Evolutionary conservation across 441 rosid species (phyloP).

Genomic region (Capsella rubella): DNA sequence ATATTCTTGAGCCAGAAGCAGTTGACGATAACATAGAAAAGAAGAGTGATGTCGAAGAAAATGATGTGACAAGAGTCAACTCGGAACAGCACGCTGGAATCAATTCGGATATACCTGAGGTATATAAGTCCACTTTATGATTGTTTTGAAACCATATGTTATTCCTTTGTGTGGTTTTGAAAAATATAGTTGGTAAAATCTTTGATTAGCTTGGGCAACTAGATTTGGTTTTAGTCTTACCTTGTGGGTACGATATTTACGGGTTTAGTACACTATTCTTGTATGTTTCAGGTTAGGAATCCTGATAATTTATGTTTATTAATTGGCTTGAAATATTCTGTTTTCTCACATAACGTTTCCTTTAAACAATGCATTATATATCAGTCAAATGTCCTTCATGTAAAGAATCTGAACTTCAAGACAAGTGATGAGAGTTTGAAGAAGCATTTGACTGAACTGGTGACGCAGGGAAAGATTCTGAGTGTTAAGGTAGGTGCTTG

Average conservation of each 20-base stretch:
- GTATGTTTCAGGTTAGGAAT: slow-evolving; percentile 10
- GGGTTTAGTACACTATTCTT: slow-evolving; percentile 15
- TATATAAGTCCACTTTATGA: slow-evolving; percentile 33
- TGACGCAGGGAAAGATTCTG: slow-evolving; percentile 74
- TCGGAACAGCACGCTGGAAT: slow-evolving; percentile 71
- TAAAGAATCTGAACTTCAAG: slow-evolving; percentile 74
- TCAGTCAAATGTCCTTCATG: slow-evolving; percentile 80
- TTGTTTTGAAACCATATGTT: background rate
- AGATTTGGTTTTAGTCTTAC: background rate
- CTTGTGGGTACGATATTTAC: background rate
- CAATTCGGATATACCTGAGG: slow-evolving; percentile 90
- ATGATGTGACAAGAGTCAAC: slow-evolving; percentile 64
- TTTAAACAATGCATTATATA: slow-evolving; percentile 30
- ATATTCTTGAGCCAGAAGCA: slow-evolving; percentile 64
- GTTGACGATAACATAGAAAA: slow-evolving; percentile 48
- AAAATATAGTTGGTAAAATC: slow-evolving; percentile 12
- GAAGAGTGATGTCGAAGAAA: slow-evolving; percentile 57
- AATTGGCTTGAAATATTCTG: slow-evolving; percentile 2
- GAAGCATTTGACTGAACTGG: slow-evolving; percentile 66
- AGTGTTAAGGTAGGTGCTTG: slow-evolving; percentile 72
- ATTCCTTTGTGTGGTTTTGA: background rate
- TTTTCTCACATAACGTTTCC: slow-evolving; percentile 18
- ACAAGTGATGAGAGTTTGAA: slow-evolving; percentile 79
- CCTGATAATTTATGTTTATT: background rate
- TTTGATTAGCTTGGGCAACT: slow-evolving; percentile 22